phyloP scores from a whole-genome alignment of 1,284 basidiomycete species.

The Cystobasidiaceae sp. region DNA sequence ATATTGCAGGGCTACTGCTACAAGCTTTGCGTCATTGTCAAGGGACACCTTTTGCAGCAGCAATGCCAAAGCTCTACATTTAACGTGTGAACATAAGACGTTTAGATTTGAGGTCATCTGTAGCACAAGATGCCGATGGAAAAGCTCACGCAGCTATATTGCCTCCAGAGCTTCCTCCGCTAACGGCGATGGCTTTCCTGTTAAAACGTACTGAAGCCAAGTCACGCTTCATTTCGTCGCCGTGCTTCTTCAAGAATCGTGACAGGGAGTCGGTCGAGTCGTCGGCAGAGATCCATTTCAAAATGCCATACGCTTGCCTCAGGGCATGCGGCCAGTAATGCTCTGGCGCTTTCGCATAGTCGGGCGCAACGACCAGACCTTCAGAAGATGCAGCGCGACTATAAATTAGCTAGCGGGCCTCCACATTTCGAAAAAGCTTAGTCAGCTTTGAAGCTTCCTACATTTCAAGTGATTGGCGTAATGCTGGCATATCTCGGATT shows the following conservation, averaged over 20 bases:
- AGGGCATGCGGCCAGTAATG: slow-evolving; percentile 22
- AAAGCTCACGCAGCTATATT: slow-evolving; percentile 21
- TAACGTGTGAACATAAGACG: neutral
- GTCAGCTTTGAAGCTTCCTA: neutral
- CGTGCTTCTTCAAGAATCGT: slow-evolving; percentile 3
- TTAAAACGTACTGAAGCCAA: neutral
- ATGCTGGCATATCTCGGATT: slow-evolving; percentile 14
- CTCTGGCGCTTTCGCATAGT: slow-evolving; percentile 28
- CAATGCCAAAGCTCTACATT: slow-evolving; percentile 1
- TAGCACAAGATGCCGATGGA: neutral
- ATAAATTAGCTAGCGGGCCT: neutral
- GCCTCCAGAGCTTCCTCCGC: slow-evolving; percentile 17
- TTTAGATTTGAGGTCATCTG: neutral
- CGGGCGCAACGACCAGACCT: slow-evolving; percentile 25
- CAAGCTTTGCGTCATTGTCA: neutral
- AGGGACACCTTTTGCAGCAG: slow-evolving; percentile 2
- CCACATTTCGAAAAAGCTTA: too few relatives aligned
- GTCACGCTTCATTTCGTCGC: neutral
- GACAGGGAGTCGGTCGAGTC: neutral
- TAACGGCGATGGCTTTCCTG: slow-evolving; percentile 13
- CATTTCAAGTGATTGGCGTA: slow-evolving; percentile 8
- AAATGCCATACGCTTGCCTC: slow-evolving; percentile 14
- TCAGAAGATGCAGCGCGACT: neutral
- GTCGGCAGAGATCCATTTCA: slow-evolving; percentile 11
- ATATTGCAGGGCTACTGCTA: slow-evolving; percentile 21